These are phyloP conservation scores for Diddensiella caesifluorescens DNA, from an alignment of 805 yeast species.

Conservation along the genomic window DNA sequence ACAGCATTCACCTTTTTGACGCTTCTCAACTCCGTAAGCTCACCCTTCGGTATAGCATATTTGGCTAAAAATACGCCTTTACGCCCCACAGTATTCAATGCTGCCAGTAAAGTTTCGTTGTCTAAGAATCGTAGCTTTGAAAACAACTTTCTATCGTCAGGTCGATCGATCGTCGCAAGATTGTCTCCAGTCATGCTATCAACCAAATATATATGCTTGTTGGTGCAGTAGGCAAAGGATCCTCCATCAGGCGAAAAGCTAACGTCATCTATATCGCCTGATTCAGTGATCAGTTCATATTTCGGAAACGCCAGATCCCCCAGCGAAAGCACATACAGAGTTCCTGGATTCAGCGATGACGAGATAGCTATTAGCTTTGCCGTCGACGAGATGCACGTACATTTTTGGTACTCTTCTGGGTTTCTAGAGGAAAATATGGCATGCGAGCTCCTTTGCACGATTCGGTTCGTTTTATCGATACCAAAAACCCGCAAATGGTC, in stretches of 20 bases:
- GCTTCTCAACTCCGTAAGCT: conserved; percentile 1
- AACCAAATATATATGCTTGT: conserved; percentile 46
- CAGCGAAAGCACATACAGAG: conserved; percentile 56
- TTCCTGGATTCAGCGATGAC: conserved; percentile 60
- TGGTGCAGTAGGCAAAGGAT: conserved; percentile 58
- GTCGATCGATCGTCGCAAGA: conserved; percentile 17
- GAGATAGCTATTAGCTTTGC: conserved; percentile 63
- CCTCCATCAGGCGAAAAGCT: conserved; percentile 64
- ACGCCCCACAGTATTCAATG: conserved; percentile 35
- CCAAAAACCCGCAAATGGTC: conserved; percentile 57
- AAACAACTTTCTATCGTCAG: conserved; percentile 27
- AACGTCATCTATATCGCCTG: conserved; percentile 51
- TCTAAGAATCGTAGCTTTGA: conserved; percentile 41
- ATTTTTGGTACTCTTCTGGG: conserved; percentile 53
- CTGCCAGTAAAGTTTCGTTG: conserved; percentile 39
- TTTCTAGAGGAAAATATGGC: conserved; percentile 50
- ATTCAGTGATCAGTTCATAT: conserved; percentile 18
- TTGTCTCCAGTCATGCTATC: conserved; percentile 44
- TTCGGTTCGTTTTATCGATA: conserved; percentile 1
- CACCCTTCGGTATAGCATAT: conserved; percentile 23
- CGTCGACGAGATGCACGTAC: conserved; percentile 52
- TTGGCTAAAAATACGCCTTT: conserved; percentile 37
- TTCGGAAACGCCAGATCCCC: conserved; percentile 39
- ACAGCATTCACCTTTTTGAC: conserved; percentile 29
- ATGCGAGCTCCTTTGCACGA: conserved; percentile 42